These are phyloP conservation scores for Sugiyamaella castrensis DNA, from an alignment of 1,139 yeast genomes.

Conservation along the genomic window DNA sequence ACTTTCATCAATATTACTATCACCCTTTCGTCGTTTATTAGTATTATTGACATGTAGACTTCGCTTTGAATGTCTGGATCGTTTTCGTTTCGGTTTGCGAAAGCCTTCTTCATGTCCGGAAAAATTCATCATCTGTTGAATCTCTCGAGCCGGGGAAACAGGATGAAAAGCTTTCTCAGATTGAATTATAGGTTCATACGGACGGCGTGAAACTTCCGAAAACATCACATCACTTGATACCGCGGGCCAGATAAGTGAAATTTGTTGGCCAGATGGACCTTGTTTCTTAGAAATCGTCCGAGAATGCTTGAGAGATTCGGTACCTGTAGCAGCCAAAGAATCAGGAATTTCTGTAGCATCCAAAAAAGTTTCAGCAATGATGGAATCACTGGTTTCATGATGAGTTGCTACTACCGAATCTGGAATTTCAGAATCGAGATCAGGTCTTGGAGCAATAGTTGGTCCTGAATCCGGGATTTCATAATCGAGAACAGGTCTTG, in stretches of 20 bases:
- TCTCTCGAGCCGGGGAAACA: constrained; percentile 13
- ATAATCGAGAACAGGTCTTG: too few relatives aligned
- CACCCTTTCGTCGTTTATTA: not conserved
- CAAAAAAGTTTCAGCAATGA: too few relatives aligned
- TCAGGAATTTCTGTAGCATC: too few relatives aligned
- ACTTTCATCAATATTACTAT: not conserved
- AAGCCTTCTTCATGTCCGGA: constrained; percentile 19
- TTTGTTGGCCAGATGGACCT: too few relatives aligned
- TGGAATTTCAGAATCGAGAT: too few relatives aligned
- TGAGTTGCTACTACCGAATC: too few relatives aligned
- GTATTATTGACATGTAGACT: not conserved
- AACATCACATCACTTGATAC: not conserved
- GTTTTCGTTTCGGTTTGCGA: constrained; percentile 19
- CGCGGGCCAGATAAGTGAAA: not conserved
- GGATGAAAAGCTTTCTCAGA: constrained; percentile 10
- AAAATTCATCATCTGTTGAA: constrained; percentile 15
- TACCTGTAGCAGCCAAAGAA: too few relatives aligned
- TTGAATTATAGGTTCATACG: not conserved
- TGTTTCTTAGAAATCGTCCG: too few relatives aligned
- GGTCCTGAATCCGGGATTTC: too few relatives aligned
- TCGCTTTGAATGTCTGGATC: constrained; percentile 5
- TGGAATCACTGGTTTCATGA: too few relatives aligned
- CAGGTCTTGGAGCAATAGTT: too few relatives aligned
- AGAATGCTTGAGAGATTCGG: too few relatives aligned
- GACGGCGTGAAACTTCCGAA: constrained; percentile 1